Evolutionary conservation across 495 filamentous ascomycete species (phyloP), one percentile per base, ranked within the genome.

Genomic region (Xylaria sp.): DNA sequence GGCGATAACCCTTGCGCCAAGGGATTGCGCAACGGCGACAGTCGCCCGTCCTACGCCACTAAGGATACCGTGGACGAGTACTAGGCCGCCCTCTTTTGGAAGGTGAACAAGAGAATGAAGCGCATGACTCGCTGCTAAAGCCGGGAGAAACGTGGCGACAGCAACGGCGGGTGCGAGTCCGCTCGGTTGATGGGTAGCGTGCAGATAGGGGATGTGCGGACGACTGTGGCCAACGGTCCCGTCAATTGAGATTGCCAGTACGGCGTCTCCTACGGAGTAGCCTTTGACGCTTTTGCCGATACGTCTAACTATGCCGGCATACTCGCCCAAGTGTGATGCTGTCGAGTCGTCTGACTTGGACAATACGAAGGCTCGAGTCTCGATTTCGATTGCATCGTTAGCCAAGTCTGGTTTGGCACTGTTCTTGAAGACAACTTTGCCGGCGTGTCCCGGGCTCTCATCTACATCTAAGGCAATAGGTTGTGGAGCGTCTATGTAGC

Each of bases 381-480:
- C 63, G 17, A 67, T 41, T 21, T 67, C 63, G 5, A 67, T 41
- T 33, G 29, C 43, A 29, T 66, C 29, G 0, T 66, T 44, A 14
- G 9, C 63, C 31, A 66, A 48, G 1, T 53, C 63, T 3, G 3
- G 26, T 17, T 5, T 17, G 24, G 11, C n/a, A n/a, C 11, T 11
- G 11, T 21, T 50, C 41, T 14, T 21, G 17, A 43, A 40, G n/a
- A 50, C 15, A 50, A 50, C 15, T 5, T 50, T 41, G 9, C 40
- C 40, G 40, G 40, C 40, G 12, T 9, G 40, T 41, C 40, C 40
- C 40, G 46, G 9, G 1, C 17, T 50, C 7, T 21, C 46, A 50
- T 17, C 46, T 5, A 21, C 2, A n/a, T 2, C 12, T n/a, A 50
- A 21, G 2, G 9, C 12, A 19, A 50, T 3, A 21, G 46, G 46